Evolutionary conservation across 2,329 filamentous ascomycete species (phyloP), one percentile per base, ranked within the genome.

Genomic region (Fusarium lyarnte): DNA sequence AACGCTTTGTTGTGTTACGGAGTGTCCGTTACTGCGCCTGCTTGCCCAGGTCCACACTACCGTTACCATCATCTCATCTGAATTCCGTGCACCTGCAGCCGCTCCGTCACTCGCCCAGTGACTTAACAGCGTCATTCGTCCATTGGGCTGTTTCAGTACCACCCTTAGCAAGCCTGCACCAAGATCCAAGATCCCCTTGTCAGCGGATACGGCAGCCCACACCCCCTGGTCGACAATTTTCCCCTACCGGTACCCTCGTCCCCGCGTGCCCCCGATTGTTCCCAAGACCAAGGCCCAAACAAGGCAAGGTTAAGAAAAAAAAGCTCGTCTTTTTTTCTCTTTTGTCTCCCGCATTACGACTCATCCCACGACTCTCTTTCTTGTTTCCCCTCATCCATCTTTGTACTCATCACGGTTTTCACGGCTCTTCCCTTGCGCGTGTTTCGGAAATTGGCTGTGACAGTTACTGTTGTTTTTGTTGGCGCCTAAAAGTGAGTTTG

Each of bases 401-500:
- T 74, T 75, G 76, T 78, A 76, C 78, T 78, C 79, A 79, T 81
- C 80, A 81, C 81, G 79, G 76, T 81, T 82, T 79, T 80, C 79
- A 80, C 79, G 79, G 78, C 82, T 84, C 82, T 85, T 85, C 84
- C 82, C 81, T 84, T 83, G 79, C 82, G 82, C 82, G 81, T 82
- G 80, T 83, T 83, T 83, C 81, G 81, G 80, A 81, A 80, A 76
- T 82, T 82, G 80, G 79, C 81, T 82, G 77, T 82, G 79, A 82
- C 77, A 80, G 78, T 81, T 81, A 81, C 80, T 81, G 79, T 82
- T 82, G 82, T 83, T 85, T 82, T 85, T 85, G 81, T 82, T 83
- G 85, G 85, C 84, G 84, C 85, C 81, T 81, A 87, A 87, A 86
- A 87, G 85, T 87, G 81, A 87, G 85, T 87, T 72, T 74, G 69